Evolutionary conservation across 441 rosid genomes (phyloP).

Genomic region (Biscutella auriculata): DNA sequence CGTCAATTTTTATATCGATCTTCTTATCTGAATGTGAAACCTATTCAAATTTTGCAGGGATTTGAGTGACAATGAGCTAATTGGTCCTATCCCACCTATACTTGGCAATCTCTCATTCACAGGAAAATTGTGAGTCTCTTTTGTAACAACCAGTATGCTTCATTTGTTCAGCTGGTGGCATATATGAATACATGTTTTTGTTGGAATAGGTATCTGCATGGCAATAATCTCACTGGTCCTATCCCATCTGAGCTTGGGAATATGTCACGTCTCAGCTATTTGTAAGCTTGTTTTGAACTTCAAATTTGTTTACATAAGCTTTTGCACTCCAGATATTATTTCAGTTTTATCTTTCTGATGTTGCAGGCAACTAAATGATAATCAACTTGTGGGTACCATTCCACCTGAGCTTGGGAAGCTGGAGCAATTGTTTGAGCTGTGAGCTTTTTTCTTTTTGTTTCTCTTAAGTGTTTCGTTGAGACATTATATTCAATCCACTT

Average conservation of each 20-base stretch:
- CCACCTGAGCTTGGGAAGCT: conserved; percentile 98
- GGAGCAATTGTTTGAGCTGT: conserved; percentile 85
- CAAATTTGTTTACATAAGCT: no score
- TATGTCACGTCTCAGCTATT: conserved; percentile 83
- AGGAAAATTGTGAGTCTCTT: conserved; percentile 76
- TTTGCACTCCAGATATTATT: no score
- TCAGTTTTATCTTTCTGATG: no score
- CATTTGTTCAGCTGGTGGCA: no score
- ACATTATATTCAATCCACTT: no score
- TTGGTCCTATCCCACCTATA: conserved; percentile 73
- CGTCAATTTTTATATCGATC: not conserved
- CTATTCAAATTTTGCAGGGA: no score
- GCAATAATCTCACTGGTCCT: conserved; percentile 70
- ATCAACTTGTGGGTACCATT: conserved; percentile 56
- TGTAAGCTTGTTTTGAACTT: no score
- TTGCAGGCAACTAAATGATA: conserved; percentile 84
- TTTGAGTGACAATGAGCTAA: conserved; percentile 73
- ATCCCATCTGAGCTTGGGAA: conserved; percentile 94
- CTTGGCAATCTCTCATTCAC: conserved; percentile 84
- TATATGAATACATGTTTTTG: no score
- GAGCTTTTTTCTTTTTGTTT: conserved; percentile 12
- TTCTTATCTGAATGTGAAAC: no score
- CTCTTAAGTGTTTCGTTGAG: no score
- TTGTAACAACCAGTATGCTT: no score
- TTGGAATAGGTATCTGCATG: conserved; percentile 64